Evolutionary conservation across 2,329 filamentous ascomycete species (phyloP).

Genomic region (Calonectria ilicicola): DNA sequence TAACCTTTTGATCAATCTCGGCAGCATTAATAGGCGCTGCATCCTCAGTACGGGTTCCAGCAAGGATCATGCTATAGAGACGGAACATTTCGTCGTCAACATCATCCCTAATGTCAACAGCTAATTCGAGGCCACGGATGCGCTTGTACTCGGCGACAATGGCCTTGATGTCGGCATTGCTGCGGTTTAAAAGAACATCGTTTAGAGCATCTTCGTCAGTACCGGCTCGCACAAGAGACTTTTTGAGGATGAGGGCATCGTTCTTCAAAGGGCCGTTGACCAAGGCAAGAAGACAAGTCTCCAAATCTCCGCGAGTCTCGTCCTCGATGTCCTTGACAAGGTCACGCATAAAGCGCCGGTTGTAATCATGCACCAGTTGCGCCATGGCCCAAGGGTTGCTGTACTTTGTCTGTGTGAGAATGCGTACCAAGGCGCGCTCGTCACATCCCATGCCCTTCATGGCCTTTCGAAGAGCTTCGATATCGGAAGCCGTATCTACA

Average conservation of each 20-base stretch:
- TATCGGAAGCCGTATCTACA: slow-evolving; percentile 46
- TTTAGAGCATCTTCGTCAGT: slow-evolving; percentile 50
- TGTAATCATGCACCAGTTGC: slow-evolving; percentile 48
- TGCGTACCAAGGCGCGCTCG: slow-evolving; percentile 44
- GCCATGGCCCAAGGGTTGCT: slow-evolving; percentile 48
- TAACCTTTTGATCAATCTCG: slow-evolving; percentile 49
- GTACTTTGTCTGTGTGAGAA: slow-evolving; percentile 47
- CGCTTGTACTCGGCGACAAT: slow-evolving; percentile 47
- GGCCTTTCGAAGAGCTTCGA: slow-evolving; percentile 46
- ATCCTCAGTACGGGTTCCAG: slow-evolving; percentile 44
- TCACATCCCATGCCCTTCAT: slow-evolving; percentile 53
- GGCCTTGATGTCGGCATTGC: slow-evolving; percentile 50
- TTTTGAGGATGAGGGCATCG: slow-evolving; percentile 45
- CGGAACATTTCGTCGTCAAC: slow-evolving; percentile 46
- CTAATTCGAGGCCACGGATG: slow-evolving; percentile 43
- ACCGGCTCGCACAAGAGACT: slow-evolving; percentile 45
- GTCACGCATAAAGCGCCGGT: slow-evolving; percentile 48
- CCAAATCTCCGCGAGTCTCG: slow-evolving; percentile 47
- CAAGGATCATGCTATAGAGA: slow-evolving; percentile 50
- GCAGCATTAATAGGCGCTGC: slow-evolving; percentile 35
- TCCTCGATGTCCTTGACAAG: slow-evolving; percentile 49
- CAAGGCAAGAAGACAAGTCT: slow-evolving; percentile 46
- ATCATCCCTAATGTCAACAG: slow-evolving; percentile 47
- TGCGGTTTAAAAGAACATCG: slow-evolving; percentile 49
- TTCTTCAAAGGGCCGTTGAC: slow-evolving; percentile 47